These are phyloP conservation scores for Pestalotiopsis sp. DNA, from an alignment of 2,329 filamentous ascomycete genomes.

Conservation along the genomic window DNA sequence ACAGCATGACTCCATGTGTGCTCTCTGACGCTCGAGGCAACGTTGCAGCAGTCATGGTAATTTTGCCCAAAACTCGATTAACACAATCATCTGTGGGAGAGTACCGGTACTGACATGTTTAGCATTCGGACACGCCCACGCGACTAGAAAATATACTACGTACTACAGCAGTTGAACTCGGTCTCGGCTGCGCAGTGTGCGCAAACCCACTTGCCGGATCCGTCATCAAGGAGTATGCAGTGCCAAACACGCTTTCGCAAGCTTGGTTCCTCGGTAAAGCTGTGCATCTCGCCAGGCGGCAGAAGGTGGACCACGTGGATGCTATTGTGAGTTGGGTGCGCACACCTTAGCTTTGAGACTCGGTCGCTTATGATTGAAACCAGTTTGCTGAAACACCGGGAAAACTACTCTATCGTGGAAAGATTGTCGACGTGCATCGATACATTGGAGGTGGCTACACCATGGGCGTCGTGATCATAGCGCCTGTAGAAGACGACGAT, in stretches of 20 bases:
- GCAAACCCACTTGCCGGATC: neutral
- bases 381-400: neutral
- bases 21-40: slow-evolving; percentile 4
- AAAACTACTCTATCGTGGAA: neutral
- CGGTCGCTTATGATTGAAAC: neutral
- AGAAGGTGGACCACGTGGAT: neutral
- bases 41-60: slow-evolving; percentile 7
- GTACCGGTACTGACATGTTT: neutral
- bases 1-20: neutral
- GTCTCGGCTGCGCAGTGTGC: slow-evolving; percentile 9
- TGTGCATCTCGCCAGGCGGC: neutral
- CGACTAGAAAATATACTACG: neutral
- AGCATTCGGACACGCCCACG: neutral
- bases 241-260: slow-evolving; percentile 1
- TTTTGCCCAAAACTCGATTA: neutral
- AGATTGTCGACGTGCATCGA: neutral
- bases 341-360: neutral
- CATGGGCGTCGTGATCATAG: neutral
- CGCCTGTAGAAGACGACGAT: neutral
- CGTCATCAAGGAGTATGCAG: neutral
- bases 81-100: neutral
- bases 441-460: slow-evolving; percentile 1
- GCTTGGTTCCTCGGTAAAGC: slow-evolving; percentile 3
- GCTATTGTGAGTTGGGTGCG: neutral
- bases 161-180: slow-evolving; percentile 6